Evolutionary conservation across 2,329 filamentous ascomycete species (phyloP), one percentile per base, ranked within the genome.

Genomic region (Paecilomyces sp.): DNA sequence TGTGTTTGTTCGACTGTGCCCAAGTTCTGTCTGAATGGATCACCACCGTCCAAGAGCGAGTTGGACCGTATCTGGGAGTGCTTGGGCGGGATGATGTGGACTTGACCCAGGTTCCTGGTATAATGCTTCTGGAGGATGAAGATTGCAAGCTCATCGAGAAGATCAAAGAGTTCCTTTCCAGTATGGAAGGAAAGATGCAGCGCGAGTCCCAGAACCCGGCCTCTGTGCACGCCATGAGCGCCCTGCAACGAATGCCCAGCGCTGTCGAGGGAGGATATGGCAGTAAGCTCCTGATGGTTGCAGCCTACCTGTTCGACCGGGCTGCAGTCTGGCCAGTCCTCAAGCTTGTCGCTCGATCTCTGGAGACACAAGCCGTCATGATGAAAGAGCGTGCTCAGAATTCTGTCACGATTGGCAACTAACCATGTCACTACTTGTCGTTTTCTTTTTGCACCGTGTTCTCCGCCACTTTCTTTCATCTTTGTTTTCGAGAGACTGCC

Each of bases 11-110:
- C 68, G 93, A 97, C 70, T 97, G 93, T 70, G 89, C 91, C 2
- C 92, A 97, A 70, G 91, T 97, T 1, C 83, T 99, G 33, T 91
- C 91, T 0, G 93, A 97, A 75, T 99, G 93, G 93, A 85, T 94
- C 50, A 90, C 90, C 4, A 94, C 92, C 1, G 85, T 97, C 3
- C 94, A 99, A 73, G 92, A 97, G 69, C 88, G 94, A 8, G 89
- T 97, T n/a, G 93, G 93, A 0, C 86, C 87, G 3, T 96, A 94
- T 68, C 75, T 97, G 5, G 93, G 93, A 3, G 86, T 97, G 5
- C 82, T 97, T 1, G 93, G 93, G 12, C 88, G 89, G 60, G 90
- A 96, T 63, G 83, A 89, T 0, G 85, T 94, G 34, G 91, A 97
- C 67, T 82, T 91, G 57, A 80, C 82, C 0, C 88, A 92, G 65